Conservation (phyloP, 2,329 filamentous ascomycete species). For the Trichoderma semiorbis region DNA sequence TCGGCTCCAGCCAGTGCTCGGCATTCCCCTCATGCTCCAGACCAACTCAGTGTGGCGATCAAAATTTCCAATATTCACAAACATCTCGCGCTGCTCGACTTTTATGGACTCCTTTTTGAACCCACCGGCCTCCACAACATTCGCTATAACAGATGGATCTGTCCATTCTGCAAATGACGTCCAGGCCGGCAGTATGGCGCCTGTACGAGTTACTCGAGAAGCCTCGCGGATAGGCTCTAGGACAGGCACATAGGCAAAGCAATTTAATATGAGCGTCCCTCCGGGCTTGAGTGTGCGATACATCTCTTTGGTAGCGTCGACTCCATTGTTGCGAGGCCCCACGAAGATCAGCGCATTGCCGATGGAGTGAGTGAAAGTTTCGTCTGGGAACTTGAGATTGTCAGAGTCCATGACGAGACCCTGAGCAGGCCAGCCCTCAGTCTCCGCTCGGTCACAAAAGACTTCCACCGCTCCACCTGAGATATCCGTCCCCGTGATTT, state of each 20-base stretch:
- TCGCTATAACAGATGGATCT: neutral
- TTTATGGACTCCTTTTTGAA: neutral
- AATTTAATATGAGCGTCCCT: constrained; percentile 8
- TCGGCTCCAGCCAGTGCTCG: neutral
- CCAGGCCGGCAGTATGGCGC: neutral
- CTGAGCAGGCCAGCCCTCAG: neutral
- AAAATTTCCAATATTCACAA: constrained; percentile 7
- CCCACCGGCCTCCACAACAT: constrained; percentile 5
- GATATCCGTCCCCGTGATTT: constrained; percentile 8
- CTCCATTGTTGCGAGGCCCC: constrained; percentile 4
- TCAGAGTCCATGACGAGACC: constrained; percentile 11
- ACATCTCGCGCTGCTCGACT: neutral
- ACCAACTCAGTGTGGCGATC: neutral
- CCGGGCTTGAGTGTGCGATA: constrained; percentile 10
- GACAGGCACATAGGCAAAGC: neutral
- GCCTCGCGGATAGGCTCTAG: constrained; percentile 3
- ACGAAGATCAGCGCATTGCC: constrained; percentile 9
- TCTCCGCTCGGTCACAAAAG: neutral
- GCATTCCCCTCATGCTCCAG: constrained; percentile 16
- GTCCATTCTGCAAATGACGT: constrained; percentile 4
- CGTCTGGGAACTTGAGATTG: constrained; percentile 2
- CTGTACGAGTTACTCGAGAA: constrained; percentile 2
- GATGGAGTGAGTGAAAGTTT: constrained; percentile 7
- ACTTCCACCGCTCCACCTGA: constrained; percentile 1
- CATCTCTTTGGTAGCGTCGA: constrained; percentile 8